Conservation (phyloP, 108 stramenopile species). For the Cyclostephanos invisitatus region DNA sequence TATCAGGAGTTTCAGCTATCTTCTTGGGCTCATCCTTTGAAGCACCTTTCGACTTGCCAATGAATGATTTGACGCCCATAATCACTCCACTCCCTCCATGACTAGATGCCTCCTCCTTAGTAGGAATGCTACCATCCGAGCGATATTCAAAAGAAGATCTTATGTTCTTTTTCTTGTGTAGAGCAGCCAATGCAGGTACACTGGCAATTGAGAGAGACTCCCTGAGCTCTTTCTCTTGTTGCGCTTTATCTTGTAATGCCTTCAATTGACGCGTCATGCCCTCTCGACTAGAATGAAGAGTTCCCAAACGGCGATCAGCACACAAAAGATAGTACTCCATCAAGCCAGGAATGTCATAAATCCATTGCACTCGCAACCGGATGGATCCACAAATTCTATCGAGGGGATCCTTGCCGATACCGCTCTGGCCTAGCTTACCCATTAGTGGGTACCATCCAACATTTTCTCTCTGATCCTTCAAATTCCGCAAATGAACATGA, state of each 20-base stretch:
- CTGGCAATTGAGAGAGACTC: slow-evolving; percentile 18
- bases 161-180: slow-evolving; percentile 21
- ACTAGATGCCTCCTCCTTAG: slow-evolving; percentile 5
- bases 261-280: slow-evolving; percentile 66
- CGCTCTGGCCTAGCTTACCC: slow-evolving; percentile 70
- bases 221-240: slow-evolving; percentile 47
- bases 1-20: background rate
- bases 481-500: slow-evolving; percentile 68
- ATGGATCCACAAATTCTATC: slow-evolving; percentile 76
- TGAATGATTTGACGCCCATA: slow-evolving; percentile 9
- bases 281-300: slow-evolving; percentile 45
- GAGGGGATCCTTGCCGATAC: slow-evolving; percentile 55
- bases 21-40: background rate
- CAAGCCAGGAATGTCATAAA: slow-evolving; percentile 64
- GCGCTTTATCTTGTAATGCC: slow-evolving; percentile 41
- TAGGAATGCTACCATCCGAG: background rate
- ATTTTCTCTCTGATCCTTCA: slow-evolving; percentile 70
- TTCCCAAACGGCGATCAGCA: slow-evolving; percentile 55
- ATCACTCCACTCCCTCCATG: slow-evolving; percentile 12
- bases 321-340: slow-evolving; percentile 72
- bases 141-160: background rate
- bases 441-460: slow-evolving; percentile 89
- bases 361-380: slow-evolving; percentile 82
- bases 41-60: background rate
- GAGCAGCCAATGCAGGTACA: slow-evolving; percentile 27